These are phyloP conservation scores for Globisporangium perplexum DNA, from an alignment of 352 stramenopile genomes.

Conservation along the genomic window DNA sequence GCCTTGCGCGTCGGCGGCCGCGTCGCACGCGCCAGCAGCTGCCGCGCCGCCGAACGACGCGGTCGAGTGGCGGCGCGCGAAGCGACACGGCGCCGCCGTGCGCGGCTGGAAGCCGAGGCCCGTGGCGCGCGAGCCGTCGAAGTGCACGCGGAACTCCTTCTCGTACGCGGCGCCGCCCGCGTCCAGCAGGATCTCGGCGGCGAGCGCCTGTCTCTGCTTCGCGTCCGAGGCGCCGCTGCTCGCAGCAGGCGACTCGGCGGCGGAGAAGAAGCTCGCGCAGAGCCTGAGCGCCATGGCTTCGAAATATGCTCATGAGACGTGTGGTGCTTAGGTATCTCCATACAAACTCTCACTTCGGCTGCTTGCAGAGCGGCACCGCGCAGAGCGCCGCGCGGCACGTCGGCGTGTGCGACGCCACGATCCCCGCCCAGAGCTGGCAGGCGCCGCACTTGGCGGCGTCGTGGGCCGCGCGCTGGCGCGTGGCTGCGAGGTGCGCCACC, in stretches of 20 bases:
- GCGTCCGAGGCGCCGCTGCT: slow-evolving; percentile 16
- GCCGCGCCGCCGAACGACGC: slow-evolving; percentile 2
- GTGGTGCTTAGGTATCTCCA: too few species aligned
- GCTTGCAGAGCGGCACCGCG: slow-evolving; percentile 32
- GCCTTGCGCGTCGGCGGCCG: background rate
- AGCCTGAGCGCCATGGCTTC: slow-evolving; percentile 46
- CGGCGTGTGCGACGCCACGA: slow-evolving; percentile 27
- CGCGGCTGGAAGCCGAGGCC: slow-evolving; percentile 38
- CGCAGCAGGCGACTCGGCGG: slow-evolving; percentile 4
- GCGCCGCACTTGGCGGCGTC: slow-evolving; percentile 33
- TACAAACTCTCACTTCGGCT: too few species aligned
- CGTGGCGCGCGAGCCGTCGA: slow-evolving; percentile 39
- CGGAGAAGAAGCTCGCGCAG: slow-evolving; percentile 23
- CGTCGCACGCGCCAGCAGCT: too few species aligned
- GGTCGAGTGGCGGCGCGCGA: background rate
- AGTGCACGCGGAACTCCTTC: slow-evolving; percentile 56
- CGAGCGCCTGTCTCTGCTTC: slow-evolving; percentile 1
- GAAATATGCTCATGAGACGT: background rate
- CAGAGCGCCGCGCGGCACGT: slow-evolving; percentile 21
- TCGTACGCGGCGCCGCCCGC: slow-evolving; percentile 24
- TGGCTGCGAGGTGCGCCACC: slow-evolving; percentile 22
- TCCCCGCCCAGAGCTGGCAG: slow-evolving; percentile 52
- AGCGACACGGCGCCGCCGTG: too few species aligned
- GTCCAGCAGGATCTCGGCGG: slow-evolving; percentile 7
- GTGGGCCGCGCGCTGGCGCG: slow-evolving; percentile 19